phyloP scores from a whole-genome alignment of 2,329 filamentous ascomycete genomes.

The Pyricularia pennisetigena region DNA sequence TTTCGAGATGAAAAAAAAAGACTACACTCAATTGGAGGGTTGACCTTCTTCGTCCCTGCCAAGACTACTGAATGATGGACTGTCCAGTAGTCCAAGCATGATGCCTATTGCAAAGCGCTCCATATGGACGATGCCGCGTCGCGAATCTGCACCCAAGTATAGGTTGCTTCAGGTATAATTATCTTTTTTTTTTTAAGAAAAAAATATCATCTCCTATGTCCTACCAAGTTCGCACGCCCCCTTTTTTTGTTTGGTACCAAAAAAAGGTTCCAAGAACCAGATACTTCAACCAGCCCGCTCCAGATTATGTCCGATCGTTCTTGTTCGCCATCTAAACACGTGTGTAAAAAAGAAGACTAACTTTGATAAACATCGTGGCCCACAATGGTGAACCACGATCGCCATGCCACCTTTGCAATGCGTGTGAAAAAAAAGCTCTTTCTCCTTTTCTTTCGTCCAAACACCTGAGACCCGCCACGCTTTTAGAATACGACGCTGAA shows the following conservation, averaged over 20 bases:
- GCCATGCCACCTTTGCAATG: background rate
- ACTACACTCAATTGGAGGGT: background rate
- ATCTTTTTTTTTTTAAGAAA: background rate
- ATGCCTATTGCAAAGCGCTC: background rate
- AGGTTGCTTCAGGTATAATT: background rate
- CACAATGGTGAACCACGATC: background rate
- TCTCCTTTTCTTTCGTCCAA: background rate
- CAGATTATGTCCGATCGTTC: background rate
- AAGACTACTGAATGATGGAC: background rate
- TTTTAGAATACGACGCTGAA: background rate
- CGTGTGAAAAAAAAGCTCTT: background rate
- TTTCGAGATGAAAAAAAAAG: background rate
- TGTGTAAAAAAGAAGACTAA: too few relatives aligned
- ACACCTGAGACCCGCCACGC: background rate
- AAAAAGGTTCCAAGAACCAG: background rate
- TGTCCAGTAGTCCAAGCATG: background rate
- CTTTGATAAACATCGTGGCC: background rate
- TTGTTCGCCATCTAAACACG: background rate
- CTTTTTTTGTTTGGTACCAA: background rate
- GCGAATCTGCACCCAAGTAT: background rate
- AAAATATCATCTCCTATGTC: background rate
- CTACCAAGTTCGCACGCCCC: background rate
- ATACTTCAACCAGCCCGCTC: background rate
- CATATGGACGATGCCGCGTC: background rate
- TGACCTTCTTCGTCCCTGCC: background rate